phyloP scores from a whole-genome alignment of 306 rosid species.

The Vigna radiata region DNA sequence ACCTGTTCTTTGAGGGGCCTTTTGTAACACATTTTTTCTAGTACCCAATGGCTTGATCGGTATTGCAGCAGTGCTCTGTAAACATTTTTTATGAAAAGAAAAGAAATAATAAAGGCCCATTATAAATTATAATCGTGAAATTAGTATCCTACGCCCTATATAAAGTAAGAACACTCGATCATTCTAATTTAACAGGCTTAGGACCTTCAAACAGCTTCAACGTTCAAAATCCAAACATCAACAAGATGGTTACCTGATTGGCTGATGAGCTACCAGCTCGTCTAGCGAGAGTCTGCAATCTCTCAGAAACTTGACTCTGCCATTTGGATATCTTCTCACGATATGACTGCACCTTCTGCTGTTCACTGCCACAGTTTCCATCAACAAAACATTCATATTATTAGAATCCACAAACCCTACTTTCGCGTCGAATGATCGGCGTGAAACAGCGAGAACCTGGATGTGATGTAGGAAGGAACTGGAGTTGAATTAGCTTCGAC shows the following conservation, averaged over 20 bases:
- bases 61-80: conserved; percentile 64
- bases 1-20: conserved; percentile 51
- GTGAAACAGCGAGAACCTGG: conserved; percentile 49
- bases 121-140: conserved; percentile 35
- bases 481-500: conserved; percentile 79
- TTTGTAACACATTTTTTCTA: conserved; percentile 57
- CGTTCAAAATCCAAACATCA: neutral
- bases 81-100: conserved; percentile 28
- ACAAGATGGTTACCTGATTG: conserved; percentile 60
- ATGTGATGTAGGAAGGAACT: conserved; percentile 75
- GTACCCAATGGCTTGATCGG: conserved; percentile 51
- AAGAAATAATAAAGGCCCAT: conserved; percentile 33
- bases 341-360: conserved; percentile 79
- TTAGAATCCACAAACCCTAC: neutral
- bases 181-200: conserved; percentile 10
- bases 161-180: conserved; percentile 4
- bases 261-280: conserved; percentile 74
- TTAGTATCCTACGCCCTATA: conserved; percentile 7
- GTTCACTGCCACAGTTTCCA: conserved; percentile 68
- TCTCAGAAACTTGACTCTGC: conserved; percentile 90
- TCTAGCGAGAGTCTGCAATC: conserved; percentile 73
- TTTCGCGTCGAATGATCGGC: neutral
- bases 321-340: conserved; percentile 89
- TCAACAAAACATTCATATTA: conserved; percentile 5
- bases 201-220: neutral